Evolutionary conservation across 495 filamentous ascomycete species (phyloP).

Genomic region (Lepraria neglecta): DNA sequence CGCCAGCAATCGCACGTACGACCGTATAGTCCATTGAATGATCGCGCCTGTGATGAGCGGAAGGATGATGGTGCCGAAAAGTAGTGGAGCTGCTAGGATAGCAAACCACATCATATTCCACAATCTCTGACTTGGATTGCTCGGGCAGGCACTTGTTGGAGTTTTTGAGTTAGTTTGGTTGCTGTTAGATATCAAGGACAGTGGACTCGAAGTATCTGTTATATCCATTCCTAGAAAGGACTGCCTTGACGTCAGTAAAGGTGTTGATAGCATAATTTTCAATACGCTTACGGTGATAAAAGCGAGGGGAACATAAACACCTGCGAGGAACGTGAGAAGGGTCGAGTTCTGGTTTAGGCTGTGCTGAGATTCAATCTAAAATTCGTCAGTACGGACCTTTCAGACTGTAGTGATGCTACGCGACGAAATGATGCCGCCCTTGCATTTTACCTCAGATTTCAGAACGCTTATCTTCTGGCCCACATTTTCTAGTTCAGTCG

Average conservation of each 20-base stretch:
- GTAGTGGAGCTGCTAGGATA: constrained; percentile 11
- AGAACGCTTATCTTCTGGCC: neutral
- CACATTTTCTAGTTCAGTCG: neutral
- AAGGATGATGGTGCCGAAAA: constrained; percentile 21
- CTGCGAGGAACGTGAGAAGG: constrained; percentile 13
- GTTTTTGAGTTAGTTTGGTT: neutral
- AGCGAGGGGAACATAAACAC: constrained; percentile 17
- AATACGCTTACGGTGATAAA: constrained; percentile 15
- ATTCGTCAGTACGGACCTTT: too few relatives aligned
- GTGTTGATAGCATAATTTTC: neutral
- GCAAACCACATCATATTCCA: constrained; percentile 18
- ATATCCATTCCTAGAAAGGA: constrained; percentile 23
- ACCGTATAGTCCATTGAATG: neutral
- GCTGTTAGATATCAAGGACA: neutral
- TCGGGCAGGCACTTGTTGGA: neutral
- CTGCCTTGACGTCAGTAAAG: constrained; percentile 5
- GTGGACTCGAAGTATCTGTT: neutral
- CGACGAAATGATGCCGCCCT: neutral
- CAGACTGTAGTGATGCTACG: neutral
- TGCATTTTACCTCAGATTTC: neutral
- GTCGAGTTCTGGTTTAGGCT: constrained; percentile 10
- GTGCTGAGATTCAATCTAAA: constrained; percentile 15
- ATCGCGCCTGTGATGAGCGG: constrained; percentile 16
- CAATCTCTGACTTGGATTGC: constrained; percentile 2
- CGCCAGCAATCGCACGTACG: neutral